Base-by-base conservation (phyloP, 1,139 yeast genomes). In the Scheffersomyces parashehatae region DNA sequence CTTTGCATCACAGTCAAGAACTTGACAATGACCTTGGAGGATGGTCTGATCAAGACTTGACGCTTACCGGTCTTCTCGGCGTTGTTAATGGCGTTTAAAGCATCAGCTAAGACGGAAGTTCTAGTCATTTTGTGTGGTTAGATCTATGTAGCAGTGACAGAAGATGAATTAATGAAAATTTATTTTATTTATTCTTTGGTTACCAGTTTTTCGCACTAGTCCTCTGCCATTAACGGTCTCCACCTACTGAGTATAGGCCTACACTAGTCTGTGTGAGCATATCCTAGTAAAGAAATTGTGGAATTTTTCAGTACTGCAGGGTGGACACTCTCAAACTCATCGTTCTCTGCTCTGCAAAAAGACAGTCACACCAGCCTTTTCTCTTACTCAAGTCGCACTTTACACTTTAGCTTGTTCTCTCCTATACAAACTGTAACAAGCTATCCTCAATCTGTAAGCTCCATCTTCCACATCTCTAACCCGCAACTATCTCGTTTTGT, bases 41-140 rank as follows among this genome's bases (percentile, higher is more conserved):
- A 89, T 58, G 97, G 98, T 84, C 97, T 88, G 73, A 91, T 83
- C 70, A 91, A 77, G 61, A 91, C 97, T 82, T 91, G 98, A 79
- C 97, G 87, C 81, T 91, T 91, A 76, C 98, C 97, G 70, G 96
- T 83, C 78, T 90, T 91, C 80, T 91, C 97, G 73, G 98, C 98
- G 73, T 90, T 91, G 89, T 89, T 88, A 73, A 91, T 91, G 64
- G 96, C 83, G 74, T 91, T 90, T 70, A 91, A 85, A 69, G 97
- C 97, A 79, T 91, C 98, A 67, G 97, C 97, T 75, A 91, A 86
- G 72, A 88, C 97, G 62, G 98, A 91, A 64, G 97, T 79, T 81
- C 97, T 90, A 71, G 97, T 88, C 97, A 90, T 88, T 73, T 72
- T 76, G 43, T 11, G 15, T 14, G 15, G 20, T 31, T 15, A 15